Evolutionary conservation across 805 yeast genomes (phyloP), one percentile per base, ranked within the genome.

Genomic region (Blastobotrys chiropterorum): DNA sequence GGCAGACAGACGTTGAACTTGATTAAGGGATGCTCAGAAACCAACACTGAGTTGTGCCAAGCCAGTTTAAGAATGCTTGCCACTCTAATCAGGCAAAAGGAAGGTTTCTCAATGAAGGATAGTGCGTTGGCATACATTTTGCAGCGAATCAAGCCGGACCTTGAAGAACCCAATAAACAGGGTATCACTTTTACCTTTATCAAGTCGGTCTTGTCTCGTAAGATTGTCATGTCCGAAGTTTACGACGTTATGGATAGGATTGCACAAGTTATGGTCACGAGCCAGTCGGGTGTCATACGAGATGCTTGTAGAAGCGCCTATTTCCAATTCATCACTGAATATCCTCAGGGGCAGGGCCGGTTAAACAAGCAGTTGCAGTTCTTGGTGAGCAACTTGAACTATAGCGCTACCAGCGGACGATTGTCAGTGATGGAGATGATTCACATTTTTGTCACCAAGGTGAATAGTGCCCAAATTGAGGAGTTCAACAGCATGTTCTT

Each of bases 371-470:
- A 88, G 57, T 83, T 92, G 69, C 81, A 83, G 56, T 82, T 85
- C 63, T 73, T 94, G 67, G 86, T 90, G 6, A 80, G 80, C 51
- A 94, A 94, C 65, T 71, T 94, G 56, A 77, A 82, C 20, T 94
- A 94, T 64, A 90, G 95, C 3, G 82, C 95, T 2, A 86, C 86
- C 53, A 76, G 80, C 42, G 99, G 99, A 49, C 76, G 97, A 49
- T 84, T 85, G 58, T 87, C 97, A 0, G 95, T 89, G 2, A 79
- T 94, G 86, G 98, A 94, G 61, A 73, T 92, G 61, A 73, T 92
- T 46, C 85, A 84, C 60, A 71, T 81, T 57, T 75, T 94, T 50
- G 72, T 92, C 15, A 72, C 75, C 44, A 88, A 86, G 62, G 77
- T 90, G 1, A 79, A 83, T 2, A 67, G 73, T 5, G 83, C 80